Evolutionary conservation across 306 rosid species (phyloP).

Genomic region (Elaeagnus macrophylla): DNA sequence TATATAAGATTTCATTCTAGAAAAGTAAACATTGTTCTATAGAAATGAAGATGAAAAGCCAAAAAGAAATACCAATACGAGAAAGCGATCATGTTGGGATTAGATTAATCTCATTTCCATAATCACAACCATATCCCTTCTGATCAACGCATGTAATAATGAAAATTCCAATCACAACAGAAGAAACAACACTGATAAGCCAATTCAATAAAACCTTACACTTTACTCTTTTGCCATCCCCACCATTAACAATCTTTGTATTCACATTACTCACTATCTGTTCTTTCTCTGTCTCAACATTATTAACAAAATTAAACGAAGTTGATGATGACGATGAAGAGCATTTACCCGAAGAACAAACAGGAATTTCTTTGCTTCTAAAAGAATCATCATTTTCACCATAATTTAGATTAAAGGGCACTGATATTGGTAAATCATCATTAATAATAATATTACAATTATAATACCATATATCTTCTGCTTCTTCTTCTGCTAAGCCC

Average conservation of each 20-base stretch:
- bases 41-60: not conserved
- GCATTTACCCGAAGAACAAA: conserved; percentile 2
- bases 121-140: conserved; percentile 1
- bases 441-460: not conserved
- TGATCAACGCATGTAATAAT: conserved; percentile 11
- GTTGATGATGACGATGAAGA: conserved; percentile 17
- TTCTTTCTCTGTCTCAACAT: conserved; percentile 3
- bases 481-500: conserved; percentile 1
- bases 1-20: no score
- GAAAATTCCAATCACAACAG: conserved; percentile 24
- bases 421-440: no score
- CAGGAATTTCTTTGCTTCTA: conserved; percentile 15
- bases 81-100: conserved; percentile 41
- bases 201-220: conserved; percentile 3
- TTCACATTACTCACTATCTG: not conserved
- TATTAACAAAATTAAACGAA: conserved; percentile 1
- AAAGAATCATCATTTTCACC: conserved; percentile 12
- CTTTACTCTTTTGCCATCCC: conserved; percentile 12
- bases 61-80: not conserved
- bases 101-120: conserved; percentile 9
- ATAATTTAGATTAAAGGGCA: conserved; percentile 13
- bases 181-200: conserved; percentile 19
- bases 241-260: not conserved
- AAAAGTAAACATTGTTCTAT: not conserved
- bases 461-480: not conserved